phyloP scores from a whole-genome alignment of 306 rosid species.

The Quercus wislizeni region DNA sequence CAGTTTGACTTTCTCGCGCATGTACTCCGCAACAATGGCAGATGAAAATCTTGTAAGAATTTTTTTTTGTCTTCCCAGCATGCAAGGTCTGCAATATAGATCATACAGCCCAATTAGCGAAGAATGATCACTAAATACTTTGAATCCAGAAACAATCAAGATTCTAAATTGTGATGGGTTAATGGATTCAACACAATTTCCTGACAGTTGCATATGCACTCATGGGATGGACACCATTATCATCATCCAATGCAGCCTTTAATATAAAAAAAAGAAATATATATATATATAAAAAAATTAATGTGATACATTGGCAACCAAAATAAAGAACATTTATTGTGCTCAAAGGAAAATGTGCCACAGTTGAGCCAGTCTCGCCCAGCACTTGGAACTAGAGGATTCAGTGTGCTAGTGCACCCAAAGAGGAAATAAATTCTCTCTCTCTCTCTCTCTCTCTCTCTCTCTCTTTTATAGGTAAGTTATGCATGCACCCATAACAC shows the following conservation, averaged over 20 bases:
- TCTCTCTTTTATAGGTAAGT: too few relatives aligned
- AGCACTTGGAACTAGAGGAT: too few relatives aligned
- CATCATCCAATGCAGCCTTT: neutral
- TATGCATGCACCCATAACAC: too few relatives aligned
- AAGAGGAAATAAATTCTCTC: too few relatives aligned
- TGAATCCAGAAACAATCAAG: neutral
- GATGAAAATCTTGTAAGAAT: slow-evolving; percentile 54
- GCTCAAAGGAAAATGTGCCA: too few relatives aligned
- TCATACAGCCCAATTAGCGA: neutral
- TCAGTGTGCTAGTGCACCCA: too few relatives aligned
- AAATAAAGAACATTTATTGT: neutral
- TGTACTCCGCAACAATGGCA: slow-evolving; percentile 38
- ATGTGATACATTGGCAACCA: too few relatives aligned
- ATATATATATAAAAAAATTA: neutral
- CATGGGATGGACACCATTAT: too few relatives aligned
- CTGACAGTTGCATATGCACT: neutral
- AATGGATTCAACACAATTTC: neutral
- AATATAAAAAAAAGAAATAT: too few relatives aligned
- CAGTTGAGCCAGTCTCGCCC: too few relatives aligned
- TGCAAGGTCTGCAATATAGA: slow-evolving; percentile 51
- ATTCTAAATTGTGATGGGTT: neutral
- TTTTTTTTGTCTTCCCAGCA: slow-evolving; percentile 31
- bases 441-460: too few relatives aligned
- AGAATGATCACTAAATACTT: neutral
- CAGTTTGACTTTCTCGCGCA: slow-evolving; percentile 53